Conservation (phyloP, 345 rosid species). For the Arabidopsis thaliana region TAIR10.1 NC_003074.8:5021501-5022000, state of each 20-base stretch:
- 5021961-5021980: conserved; percentile 91
- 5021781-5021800: conserved; percentile 80
- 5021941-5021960: conserved; percentile 85
- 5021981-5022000: conserved; percentile 55
- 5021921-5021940: conserved; percentile 98
- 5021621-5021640: conserved; percentile 14
- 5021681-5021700: conserved; percentile 50
- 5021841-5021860: conserved; percentile 83
- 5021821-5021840: conserved; percentile 70
- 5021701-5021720: conserved; percentile 75
- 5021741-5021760: conserved; percentile 93
- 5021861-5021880: conserved; percentile 74
- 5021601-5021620: conserved; percentile 79
- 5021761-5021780: conserved; percentile 91
- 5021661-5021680: background rate
- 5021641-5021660: background rate
- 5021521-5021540: conserved; percentile 74
- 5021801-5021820: conserved; percentile 90
- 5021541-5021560: conserved; percentile 74
- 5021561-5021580: conserved; percentile 70
- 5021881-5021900: conserved; percentile 90
- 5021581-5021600: conserved; percentile 84
- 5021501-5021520: conserved; percentile 82
- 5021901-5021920: conserved; percentile 95
- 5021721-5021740: conserved; percentile 96